Percentiles rank a stretch among this genome's conserved stretches.
Evolutionary conservation across 805 yeast species (phyloP).

Genomic region (Hyphopichia homilentoma): DNA sequence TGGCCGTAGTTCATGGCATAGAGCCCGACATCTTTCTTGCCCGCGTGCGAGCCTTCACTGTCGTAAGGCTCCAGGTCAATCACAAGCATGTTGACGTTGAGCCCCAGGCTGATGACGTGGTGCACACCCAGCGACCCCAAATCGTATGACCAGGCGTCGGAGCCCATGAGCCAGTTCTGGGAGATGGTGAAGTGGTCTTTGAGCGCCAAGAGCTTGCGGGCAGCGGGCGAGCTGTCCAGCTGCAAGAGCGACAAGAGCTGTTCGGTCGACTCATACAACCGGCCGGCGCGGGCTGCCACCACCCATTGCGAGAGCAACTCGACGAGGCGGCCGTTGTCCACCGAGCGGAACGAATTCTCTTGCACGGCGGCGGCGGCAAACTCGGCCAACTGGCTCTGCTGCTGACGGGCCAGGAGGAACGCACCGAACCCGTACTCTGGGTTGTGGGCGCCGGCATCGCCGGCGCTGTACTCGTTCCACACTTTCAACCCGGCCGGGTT

Average conservation of each 20-base stretch:
- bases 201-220: constrained; percentile 44
- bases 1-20: constrained; percentile 92
- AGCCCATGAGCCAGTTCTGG: constrained; percentile 82
- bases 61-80: constrained; percentile 80
- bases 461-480: constrained; percentile 54
- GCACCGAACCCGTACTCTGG: constrained; percentile 91
- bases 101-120: constrained; percentile 68
- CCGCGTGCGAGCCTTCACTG: constrained; percentile 34
- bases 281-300: constrained; percentile 41
- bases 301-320: constrained; percentile 70
- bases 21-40: constrained; percentile 89
- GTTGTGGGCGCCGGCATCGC: constrained; percentile 45
- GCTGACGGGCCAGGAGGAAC: constrained; percentile 55
- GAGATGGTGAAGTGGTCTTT: constrained; percentile 44
- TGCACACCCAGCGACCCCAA: constrained; percentile 90
- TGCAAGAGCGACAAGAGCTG: constrained; percentile 36
- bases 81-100: constrained; percentile 77
- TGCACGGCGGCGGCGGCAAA: constrained; percentile 46
- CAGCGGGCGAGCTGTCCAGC: constrained; percentile 35
- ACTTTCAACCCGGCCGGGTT: constrained; percentile 53
- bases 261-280: constrained; percentile 17
- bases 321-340: constrained; percentile 45
- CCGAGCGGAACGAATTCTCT: constrained; percentile 40
- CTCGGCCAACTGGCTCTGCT: constrained; percentile 41
- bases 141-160: constrained; percentile 95